Evolutionary conservation across 176 grass and related monocot genomes (phyloP).

Genomic region (Aegilops speltoides): DNA sequence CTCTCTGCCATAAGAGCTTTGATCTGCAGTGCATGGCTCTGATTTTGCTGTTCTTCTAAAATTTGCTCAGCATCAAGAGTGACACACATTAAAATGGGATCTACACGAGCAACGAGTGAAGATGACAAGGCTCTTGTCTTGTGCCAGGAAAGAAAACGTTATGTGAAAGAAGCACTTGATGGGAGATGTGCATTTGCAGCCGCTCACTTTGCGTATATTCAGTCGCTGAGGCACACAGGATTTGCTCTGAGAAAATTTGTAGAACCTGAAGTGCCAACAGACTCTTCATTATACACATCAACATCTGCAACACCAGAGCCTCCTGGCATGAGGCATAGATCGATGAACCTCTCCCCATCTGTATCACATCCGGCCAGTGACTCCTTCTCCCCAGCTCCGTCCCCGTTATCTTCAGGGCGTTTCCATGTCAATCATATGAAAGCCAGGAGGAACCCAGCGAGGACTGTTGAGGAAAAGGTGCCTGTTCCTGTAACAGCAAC

Average conservation of each 20-base stretch:
- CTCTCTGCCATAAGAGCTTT: not conserved
- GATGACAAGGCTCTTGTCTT: conserved; percentile 86
- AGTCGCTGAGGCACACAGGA: conserved; percentile 83
- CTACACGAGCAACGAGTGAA: conserved; percentile 57
- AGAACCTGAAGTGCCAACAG: conserved; percentile 54
- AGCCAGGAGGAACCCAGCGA: conserved; percentile 47
- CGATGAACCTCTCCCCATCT: conserved; percentile 54
- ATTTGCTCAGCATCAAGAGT: conserved; percentile 23
- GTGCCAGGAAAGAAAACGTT: conserved; percentile 83
- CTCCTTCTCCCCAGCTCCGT: conserved; percentile 73
- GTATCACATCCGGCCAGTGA: conserved; percentile 60
- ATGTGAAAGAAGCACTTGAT: conserved; percentile 87
- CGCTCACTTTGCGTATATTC: conserved; percentile 79
- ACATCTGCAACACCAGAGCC: conserved; percentile 68
- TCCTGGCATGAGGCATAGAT: conserved; percentile 48
- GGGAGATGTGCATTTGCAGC: conserved; percentile 80
- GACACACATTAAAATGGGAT: conserved; percentile 52
- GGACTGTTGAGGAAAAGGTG: conserved; percentile 72
- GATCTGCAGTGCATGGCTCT: conserved; percentile 25
- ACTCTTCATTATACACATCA: conserved; percentile 64
- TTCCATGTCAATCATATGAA: conserved; percentile 96
- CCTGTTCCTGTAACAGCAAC: conserved; percentile 65
- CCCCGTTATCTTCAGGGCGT: conserved; percentile 56
- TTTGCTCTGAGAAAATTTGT: conserved; percentile 77
- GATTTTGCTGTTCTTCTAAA: not conserved